Base-by-base conservation (phyloP, 768 basidiomycete species). In the Suillus bovinus region DNA sequence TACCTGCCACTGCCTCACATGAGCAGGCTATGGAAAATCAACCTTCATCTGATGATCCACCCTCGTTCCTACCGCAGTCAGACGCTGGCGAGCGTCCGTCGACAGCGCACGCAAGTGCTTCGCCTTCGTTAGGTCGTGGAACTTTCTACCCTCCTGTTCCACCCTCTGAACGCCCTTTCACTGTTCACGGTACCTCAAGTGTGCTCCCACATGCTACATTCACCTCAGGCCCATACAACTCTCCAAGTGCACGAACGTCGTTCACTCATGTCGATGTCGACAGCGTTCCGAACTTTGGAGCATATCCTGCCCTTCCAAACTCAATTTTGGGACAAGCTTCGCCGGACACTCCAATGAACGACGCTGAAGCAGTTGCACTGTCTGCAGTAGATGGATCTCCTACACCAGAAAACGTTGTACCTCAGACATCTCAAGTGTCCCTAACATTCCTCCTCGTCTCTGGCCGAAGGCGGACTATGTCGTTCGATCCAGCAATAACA, bases 371-470 rank as follows among this genome's bases (percentile, higher is more conserved):
- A 55, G n/a, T 39, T 68, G 60, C 67, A 61, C 50, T 34, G 36
- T 17, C 52, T 13, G 17, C 9, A 36, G 41, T 10, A 58, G 64
- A 60, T 14, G 44, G 17, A 31, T 29, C 41, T 14, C 64, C 72
- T 7, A 53, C 58, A 5, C 47, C 41, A 59, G 47, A 49, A 27
- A 27, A 27, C 17, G 1, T 29, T 5, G 74, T 86, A 1, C 88
- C 88, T 5, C 86, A 86, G 66, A 84, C 80, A 8, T 86, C 87
- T 0, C 86, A 88, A 72, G 82, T 84, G 3, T 81, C 82, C 29
- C 69, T 93, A 47, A 90, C 89, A 0, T 91, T 93, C 72, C 78
- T 93, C 49, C 80, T 91, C 56, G 82, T 91, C 31, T 86, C 89
- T 0, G 90, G 91, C 0, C 76, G 81, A 46, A 78, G 90, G 64